Base-by-base conservation (phyloP, 2,329 filamentous ascomycete genomes). In the Aspergillus quadrilineatus region DNA sequence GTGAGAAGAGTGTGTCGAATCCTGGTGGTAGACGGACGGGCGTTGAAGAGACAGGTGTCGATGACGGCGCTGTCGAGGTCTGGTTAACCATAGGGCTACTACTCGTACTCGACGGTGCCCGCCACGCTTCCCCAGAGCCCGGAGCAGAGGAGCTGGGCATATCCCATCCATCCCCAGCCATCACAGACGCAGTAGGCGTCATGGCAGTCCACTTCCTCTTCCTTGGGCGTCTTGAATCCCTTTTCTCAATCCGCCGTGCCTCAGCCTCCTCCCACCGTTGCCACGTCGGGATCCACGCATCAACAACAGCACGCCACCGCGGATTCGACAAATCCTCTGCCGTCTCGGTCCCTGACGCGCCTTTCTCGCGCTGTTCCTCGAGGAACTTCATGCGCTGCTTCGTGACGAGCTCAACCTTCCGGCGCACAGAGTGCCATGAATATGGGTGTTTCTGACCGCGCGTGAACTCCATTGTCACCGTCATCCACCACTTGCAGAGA, bases 401-500 rank as follows among this genome's bases (percentile, higher is more conserved):
- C 17, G 74, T 75, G 6, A 74, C 71, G 26, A 71, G 47, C 58
- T 76, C 73, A 15, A 76, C 74, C 57, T 75, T 76, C 29, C 74
- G 68, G 14, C 74, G 73, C 28, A 76, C 74, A 15, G 73, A 75
- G 46, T 76, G 73, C 74, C 74, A 76, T 22, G 72, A 74, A 57
- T 76, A 76, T 8, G 73, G 73, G 47, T 74, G 70, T 6, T 72
- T 73, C 45, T 74, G 67, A 28, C 68, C 65, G 10, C 60, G 64
- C 5, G 69, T 73, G 55, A 76, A 76, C 50, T 76, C 73, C 28
- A 61, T 62, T 5, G 74, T 72, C 12, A 76, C 65, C 3, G 62
- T 72, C 61, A 67, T 68, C 74, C 74, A 76, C 74, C 74, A 76
- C 50, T 76, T 73, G 57, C 74, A 76, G 4, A 76, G 66, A 30